Conservation (phyloP, 2,329 filamentous ascomycete genomes). For the Coleophoma eucalyptorum region DNA sequence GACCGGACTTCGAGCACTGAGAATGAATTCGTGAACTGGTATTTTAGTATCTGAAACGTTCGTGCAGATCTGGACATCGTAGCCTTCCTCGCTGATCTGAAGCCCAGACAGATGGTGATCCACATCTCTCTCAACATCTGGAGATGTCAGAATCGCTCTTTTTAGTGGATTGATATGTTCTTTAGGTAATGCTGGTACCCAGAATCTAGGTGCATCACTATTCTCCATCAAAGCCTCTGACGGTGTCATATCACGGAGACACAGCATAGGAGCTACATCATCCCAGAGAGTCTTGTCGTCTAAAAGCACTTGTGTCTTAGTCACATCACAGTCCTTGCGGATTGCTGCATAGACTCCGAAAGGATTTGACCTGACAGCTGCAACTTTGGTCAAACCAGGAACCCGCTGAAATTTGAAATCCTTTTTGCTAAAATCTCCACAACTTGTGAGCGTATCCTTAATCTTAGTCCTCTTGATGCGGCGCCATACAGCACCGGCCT, state of each 20-base stretch:
- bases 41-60: conserved; percentile 69
- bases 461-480: conserved; percentile 78
- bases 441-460: conserved; percentile 54
- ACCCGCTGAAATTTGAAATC: conserved; percentile 96
- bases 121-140: conserved; percentile 64
- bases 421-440: conserved; percentile 62
- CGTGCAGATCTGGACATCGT: conserved; percentile 38
- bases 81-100: conserved; percentile 34
- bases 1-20: conserved; percentile 69
- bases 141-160: conserved; percentile 53
- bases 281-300: conserved; percentile 67
- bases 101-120: conserved; percentile 40
- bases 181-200: conserved; percentile 39
- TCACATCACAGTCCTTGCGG: conserved; percentile 79
- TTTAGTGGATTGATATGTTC: conserved; percentile 48
- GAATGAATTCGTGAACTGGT: conserved; percentile 78
- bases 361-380: conserved; percentile 79
- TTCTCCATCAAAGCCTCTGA: conserved; percentile 32
- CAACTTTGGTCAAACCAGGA: conserved; percentile 80
- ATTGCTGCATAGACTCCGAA: conserved; percentile 89
- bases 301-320: conserved; percentile 66
- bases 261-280: conserved; percentile 67
- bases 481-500: conserved; percentile 90
- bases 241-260: conserved; percentile 57
- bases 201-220: conserved; percentile 38